Evolutionary conservation across 108 stramenopile species (phyloP), one percentile per base, ranked within the genome.

Genomic region (Discostella stelligeroides): DNA sequence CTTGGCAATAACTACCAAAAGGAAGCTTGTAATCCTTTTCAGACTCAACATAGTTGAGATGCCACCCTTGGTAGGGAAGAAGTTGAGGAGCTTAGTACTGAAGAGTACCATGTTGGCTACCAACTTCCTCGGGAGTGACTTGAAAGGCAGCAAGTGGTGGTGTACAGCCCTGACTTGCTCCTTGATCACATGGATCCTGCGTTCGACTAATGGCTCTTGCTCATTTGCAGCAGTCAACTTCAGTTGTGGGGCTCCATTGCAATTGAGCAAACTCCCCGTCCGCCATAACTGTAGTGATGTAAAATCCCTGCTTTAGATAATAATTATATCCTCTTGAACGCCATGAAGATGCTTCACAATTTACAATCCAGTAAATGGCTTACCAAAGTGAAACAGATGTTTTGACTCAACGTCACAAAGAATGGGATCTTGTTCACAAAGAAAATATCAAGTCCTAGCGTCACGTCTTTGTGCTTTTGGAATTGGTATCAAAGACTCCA

Each of bases 1-100:
- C n/a, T n/a, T n/a, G n/a, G n/a, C n/a, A n/a, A n/a, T n/a, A n/a
- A n/a, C n/a, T n/a, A n/a, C n/a, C n/a, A n/a, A n/a, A n/a, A n/a
- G n/a, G n/a, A n/a, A n/a, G n/a, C n/a, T n/a, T 14, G 49, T 47
- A 14, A 66, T 49, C 28, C 14, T 12, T 20, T 66, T 66, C 47
- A 46, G 64, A 13, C 64, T 49, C 24, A 13, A 54, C 13, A 12
- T 10, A 34, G 14, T 46, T n/a, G 9, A 30, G 14, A 30, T n/a
- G n/a, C n/a, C n/a, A n/a, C n/a, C n/a, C n/a, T n/a, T n/a, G n/a
- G n/a, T n/a, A n/a, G n/a, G n/a, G n/a, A n/a, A n/a, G n/a, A n/a
- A n/a, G n/a, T n/a, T n/a, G n/a, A n/a, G n/a, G n/a, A n/a, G n/a
- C n/a, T 60, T 60, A 17, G n/a, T 17, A 17, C 15, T 29, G 21